Evolutionary conservation across 1,284 basidiomycete genomes (phyloP), one percentile per base, ranked within the genome.

Genomic region (Ustilago sp.): DNA sequence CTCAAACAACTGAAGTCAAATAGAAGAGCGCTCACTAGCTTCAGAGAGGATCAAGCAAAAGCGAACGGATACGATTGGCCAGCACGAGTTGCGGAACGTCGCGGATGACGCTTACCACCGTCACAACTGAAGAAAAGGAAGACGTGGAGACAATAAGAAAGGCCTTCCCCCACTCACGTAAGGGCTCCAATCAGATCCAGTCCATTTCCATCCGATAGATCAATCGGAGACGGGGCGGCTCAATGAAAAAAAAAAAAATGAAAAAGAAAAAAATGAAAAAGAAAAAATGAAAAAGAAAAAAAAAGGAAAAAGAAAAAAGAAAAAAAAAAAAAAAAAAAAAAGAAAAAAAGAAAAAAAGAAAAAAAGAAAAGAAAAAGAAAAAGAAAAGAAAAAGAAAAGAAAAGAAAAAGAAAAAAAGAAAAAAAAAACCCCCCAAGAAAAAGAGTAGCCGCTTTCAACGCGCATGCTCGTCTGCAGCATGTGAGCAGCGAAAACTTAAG

Each of bases 131-230:
- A 35, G 11, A 59, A 36, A 31, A 38, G 32, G 17, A 8, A 19
- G 34, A 28, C 23, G 23, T 28, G 23, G 23, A 28, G 23, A 28
- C 3, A 28, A 28, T 28, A 28, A 41, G 17, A 41, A 41, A 17
- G 39, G 4, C 39, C 39, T 17, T 19, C 48, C 59, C 59, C 48
- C 59, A 52, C 59, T 43, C 39, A 38, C n/a, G 45, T 12, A 23
- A 41, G 7, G 34, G 34, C 54, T 64, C 70, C 70, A 73, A 73
- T 73, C 70, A 73, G 70, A 73, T 73, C 58, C 48, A n/a, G 61
- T 67, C 61, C 70, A 72, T 73, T 73, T 63, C 59, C 43, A 62
- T 66, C 68, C 59, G 68, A 71, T 35, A 31, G 36, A 47, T 58
- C 43, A 48, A 43, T 19, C 47, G 31, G 34, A 59, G 17, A 50